Percentiles rank a stretch among this genome's conserved stretches.
Evolutionary conservation across 192 early-diverging fungal genomes (phyloP).

Genomic region (Cetraspora pellucida): DNA sequence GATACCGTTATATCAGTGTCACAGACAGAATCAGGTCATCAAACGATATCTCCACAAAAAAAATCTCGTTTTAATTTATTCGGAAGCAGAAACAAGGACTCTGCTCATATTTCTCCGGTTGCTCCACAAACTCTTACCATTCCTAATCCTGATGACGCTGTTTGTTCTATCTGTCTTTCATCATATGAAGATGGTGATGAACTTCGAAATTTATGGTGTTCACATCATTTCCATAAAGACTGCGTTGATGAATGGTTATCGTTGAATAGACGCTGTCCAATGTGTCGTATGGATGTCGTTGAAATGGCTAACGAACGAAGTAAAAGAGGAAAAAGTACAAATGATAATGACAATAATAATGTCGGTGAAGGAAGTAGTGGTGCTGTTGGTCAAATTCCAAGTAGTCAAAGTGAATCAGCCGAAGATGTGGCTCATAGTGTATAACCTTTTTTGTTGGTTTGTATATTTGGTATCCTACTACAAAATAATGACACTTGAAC

Average conservation of each 20-base stretch:
- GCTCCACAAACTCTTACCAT: conserved; percentile 49
- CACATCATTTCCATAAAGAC: conserved; percentile 80
- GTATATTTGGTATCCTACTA: too few relatives aligned
- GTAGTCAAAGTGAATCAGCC: too few relatives aligned
- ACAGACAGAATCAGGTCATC: background rate
- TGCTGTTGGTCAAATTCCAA: background rate
- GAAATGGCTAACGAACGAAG: conserved; percentile 37
- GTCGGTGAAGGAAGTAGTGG: background rate
- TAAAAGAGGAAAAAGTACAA: conserved; percentile 18
- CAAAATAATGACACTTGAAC: too few relatives aligned
- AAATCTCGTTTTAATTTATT: conserved; percentile 13
- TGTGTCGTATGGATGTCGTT: conserved; percentile 67
- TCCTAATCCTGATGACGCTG: conserved; percentile 61
- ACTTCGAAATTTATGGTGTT: conserved; percentile 71
- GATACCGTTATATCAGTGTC: background rate
- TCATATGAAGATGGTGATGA: conserved; percentile 79
- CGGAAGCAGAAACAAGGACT: background rate
- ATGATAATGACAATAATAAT: background rate
- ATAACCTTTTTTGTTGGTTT: too few relatives aligned
- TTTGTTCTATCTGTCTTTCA: conserved; percentile 80
- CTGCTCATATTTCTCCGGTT: background rate
- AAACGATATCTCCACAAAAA: conserved; percentile 1
- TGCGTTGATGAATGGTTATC: conserved; percentile 85
- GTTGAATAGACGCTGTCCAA: conserved; percentile 72
- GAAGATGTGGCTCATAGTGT: too few relatives aligned